phyloP scores from a whole-genome alignment of 176 grass and related monocot genomes.

The Raddia guianensis region DNA sequence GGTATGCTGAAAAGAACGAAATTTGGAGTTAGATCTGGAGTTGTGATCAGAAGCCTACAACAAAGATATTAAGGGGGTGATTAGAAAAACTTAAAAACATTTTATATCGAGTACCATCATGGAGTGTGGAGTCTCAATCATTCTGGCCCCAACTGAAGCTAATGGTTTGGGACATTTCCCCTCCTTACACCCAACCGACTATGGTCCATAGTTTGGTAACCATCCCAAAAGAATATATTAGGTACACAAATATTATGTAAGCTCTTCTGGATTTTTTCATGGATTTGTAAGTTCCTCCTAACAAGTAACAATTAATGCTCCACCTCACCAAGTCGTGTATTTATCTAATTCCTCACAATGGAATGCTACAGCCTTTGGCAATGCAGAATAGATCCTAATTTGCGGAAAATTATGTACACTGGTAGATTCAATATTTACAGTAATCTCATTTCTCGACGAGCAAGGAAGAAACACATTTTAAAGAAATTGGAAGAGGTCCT shows the following conservation, averaged over 20 bases:
- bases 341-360: conserved; percentile 41
- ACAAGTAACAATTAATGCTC: conserved; percentile 61
- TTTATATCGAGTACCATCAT: conserved; percentile 56
- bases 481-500: conserved; percentile 22
- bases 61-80: conserved; percentile 29
- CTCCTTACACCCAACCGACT: conserved; percentile 57
- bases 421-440: conserved; percentile 6
- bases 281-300: conserved; percentile 64
- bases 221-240: conserved; percentile 68
- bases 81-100: conserved; percentile 43
- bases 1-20: conserved; percentile 4
- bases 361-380: conserved; percentile 17
- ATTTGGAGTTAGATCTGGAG: conserved; percentile 37
- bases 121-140: conserved; percentile 60
- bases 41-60: conserved; percentile 40
- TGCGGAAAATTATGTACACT: background rate
- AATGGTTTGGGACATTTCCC: conserved; percentile 71
- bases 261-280: conserved; percentile 50
- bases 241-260: conserved; percentile 49
- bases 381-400: conserved; percentile 1
- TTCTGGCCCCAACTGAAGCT: conserved; percentile 57
- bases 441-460: background rate
- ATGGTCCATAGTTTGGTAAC: conserved; percentile 70
- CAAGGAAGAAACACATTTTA: conserved; percentile 18
- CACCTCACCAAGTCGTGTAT: conserved; percentile 45